phyloP scores from a whole-genome alignment of 176 grass and related monocot genomes.

The Pontederia paniculata region DNA sequence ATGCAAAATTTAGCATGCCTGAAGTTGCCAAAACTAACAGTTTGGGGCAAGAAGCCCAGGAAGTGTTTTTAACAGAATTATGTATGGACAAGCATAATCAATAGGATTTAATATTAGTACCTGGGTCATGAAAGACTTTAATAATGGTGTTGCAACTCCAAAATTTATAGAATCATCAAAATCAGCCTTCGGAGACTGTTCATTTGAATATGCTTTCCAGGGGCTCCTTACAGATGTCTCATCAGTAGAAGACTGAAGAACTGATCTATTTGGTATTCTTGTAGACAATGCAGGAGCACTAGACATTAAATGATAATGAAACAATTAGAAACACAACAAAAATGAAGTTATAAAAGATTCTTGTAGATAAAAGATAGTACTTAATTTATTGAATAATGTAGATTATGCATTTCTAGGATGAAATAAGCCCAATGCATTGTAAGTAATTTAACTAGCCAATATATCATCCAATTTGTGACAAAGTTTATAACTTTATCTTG shows the following conservation, averaged over 20 bases:
- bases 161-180: conserved; percentile 64
- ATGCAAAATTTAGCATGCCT: no score
- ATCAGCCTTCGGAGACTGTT: conserved; percentile 35
- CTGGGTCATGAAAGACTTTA: conserved; percentile 93
- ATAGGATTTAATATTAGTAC: conserved; percentile 20
- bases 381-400: no score
- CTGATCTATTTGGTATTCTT: conserved; percentile 50
- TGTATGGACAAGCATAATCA: no score
- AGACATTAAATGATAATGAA: conserved; percentile 18
- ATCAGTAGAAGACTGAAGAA: conserved; percentile 35
- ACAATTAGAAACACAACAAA: conserved; percentile 6
- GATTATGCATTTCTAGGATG: no score
- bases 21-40: no score
- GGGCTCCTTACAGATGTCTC: conserved; percentile 49
- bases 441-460: no score
- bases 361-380: background rate
- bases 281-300: conserved; percentile 88
- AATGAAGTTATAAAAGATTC: background rate
- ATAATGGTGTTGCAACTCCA: conserved; percentile 68
- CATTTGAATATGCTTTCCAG: conserved; percentile 81
- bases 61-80: no score
- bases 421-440: no score
- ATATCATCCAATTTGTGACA: no score
- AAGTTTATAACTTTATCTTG: no score
- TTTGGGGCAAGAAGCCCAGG: no score